Percentiles rank a stretch among this genome's conserved stretches.
Evolutionary conservation across 768 basidiomycete genomes (phyloP).

Genomic region (Boletus bicolor): DNA sequence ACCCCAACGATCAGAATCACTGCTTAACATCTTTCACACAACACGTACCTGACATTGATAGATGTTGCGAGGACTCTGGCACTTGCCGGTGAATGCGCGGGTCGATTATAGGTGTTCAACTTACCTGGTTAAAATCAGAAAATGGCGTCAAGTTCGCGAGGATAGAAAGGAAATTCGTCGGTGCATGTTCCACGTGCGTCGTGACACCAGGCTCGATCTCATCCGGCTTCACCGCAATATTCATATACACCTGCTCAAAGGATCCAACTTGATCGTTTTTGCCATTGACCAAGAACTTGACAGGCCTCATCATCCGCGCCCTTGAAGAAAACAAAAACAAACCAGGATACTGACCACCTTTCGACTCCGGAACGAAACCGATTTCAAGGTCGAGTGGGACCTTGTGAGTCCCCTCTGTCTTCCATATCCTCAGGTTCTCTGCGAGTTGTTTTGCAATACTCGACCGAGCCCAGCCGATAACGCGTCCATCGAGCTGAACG

Average conservation of each 20-base stretch:
- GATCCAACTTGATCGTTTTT: conserved; percentile 87
- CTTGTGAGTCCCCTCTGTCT: conserved; percentile 80
- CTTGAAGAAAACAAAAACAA: conserved; percentile 86
- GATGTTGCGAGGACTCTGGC: conserved; percentile 82
- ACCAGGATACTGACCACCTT: conserved; percentile 96
- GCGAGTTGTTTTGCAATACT: conserved; percentile 75
- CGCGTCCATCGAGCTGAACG: conserved; percentile 91
- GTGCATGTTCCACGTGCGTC: conserved; percentile 90
- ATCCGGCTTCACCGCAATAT: conserved; percentile 86
- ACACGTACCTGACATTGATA: conserved; percentile 82
- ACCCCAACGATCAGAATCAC: conserved; percentile 7
- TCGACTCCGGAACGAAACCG: conserved; percentile 81
- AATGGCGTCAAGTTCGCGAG: conserved; percentile 98
- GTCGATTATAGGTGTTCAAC: conserved; percentile 16
- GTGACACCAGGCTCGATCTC: conserved; percentile 77
- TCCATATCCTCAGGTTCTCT: conserved; percentile 85
- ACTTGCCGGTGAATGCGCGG: neutral
- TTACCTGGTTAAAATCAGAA: conserved; percentile 97
- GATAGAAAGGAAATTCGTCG: conserved; percentile 95
- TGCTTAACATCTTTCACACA: neutral
- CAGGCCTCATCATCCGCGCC: conserved; percentile 97
- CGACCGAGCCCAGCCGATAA: conserved; percentile 91
- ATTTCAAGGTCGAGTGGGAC: conserved; percentile 94
- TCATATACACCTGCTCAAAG: conserved; percentile 99
- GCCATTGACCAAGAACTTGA: conserved; percentile 85